Evolutionary conservation across 2,329 filamentous ascomycete genomes (phyloP).

Genomic region (Colletotrichum costaricense): DNA sequence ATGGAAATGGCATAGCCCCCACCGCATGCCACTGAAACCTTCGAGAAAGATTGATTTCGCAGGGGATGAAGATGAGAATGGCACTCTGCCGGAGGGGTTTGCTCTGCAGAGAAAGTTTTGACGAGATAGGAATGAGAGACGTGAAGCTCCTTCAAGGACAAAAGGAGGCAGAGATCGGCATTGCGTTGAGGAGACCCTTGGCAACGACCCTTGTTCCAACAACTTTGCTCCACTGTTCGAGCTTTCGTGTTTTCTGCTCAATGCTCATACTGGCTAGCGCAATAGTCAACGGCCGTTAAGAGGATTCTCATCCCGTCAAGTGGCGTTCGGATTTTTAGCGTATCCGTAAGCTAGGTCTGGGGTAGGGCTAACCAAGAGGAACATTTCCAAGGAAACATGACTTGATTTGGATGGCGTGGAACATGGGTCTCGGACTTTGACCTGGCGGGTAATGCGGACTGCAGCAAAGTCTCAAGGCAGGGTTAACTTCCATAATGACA

Average conservation of each 20-base stretch:
- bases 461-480: neutral
- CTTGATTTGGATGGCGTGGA: neutral
- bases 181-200: slow-evolving; percentile 7
- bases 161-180: neutral
- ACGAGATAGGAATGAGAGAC: neutral
- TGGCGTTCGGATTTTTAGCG: neutral
- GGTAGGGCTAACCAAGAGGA: neutral
- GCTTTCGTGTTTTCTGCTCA: neutral
- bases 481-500: neutral
- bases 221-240: slow-evolving; percentile 1
- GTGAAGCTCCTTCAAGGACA: neutral
- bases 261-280: no score
- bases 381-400: neutral
- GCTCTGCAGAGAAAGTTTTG: neutral
- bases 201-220: neutral
- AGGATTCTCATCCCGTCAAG: no score
- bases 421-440: neutral
- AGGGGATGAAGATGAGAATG: neutral
- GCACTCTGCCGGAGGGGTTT: neutral
- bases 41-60: neutral
- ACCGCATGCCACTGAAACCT: slow-evolving; percentile 9
- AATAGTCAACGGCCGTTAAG: neutral
- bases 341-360: neutral
- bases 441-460: neutral
- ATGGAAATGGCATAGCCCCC: slow-evolving; percentile 9